These are phyloP conservation scores for Paxillus rubicundulus DNA, from an alignment of 768 basidiomycete genomes.

Conservation along the genomic window DNA sequence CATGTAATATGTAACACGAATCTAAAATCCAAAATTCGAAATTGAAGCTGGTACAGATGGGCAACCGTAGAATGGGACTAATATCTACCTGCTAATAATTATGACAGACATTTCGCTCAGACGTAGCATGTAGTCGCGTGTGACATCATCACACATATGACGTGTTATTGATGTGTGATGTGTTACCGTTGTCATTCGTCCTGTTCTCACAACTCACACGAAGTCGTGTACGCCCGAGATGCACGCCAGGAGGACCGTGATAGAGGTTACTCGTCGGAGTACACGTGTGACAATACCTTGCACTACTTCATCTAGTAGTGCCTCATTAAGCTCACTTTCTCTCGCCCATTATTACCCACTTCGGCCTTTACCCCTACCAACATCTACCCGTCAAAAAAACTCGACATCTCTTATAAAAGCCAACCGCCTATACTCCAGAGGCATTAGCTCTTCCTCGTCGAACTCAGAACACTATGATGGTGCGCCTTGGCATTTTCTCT, in stretches of 20 bases:
- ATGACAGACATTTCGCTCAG: too few species aligned
- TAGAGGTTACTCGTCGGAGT: conserved; percentile 6
- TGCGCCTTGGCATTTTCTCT: conserved; percentile 7
- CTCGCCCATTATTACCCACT: background rate
- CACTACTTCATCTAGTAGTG: background rate
- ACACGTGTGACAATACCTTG: background rate
- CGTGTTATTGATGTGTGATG: too few species aligned
- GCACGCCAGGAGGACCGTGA: background rate
- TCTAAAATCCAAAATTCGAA: too few species aligned
- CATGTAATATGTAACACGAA: too few species aligned
- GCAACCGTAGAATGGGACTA: too few species aligned
- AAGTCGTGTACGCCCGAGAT: conserved; percentile 2
- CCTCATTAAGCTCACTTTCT: background rate
- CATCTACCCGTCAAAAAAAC: background rate
- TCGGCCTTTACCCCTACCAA: background rate
- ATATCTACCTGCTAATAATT: too few species aligned
- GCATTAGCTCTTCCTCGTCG: background rate
- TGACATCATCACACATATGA: too few species aligned
- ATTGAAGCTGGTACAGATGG: too few species aligned
- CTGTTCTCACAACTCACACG: background rate
- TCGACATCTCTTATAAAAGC: background rate
- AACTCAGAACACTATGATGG: conserved; percentile 23
- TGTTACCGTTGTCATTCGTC: background rate
- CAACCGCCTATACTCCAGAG: background rate
- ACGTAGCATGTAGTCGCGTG: too few species aligned